phyloP scores from a whole-genome alignment of 2,329 filamentous ascomycete species.

The Colletotrichum theobromicola region DNA sequence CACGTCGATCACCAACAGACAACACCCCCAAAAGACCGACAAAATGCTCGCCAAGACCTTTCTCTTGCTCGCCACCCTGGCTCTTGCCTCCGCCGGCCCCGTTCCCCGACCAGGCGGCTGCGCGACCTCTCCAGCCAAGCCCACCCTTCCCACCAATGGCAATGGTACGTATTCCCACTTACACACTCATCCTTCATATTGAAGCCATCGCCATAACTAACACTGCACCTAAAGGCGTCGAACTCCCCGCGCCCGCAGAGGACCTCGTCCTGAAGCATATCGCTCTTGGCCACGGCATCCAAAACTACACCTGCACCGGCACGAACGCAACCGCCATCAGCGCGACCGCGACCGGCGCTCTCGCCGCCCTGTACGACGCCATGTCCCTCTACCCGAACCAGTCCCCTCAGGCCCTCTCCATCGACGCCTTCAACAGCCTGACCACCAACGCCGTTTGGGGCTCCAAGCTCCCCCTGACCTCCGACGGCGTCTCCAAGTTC shows the following conservation, averaged over 20 bases:
- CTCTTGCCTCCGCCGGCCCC: slow-evolving; percentile 35
- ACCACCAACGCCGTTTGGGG: slow-evolving; percentile 44
- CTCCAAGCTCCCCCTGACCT: slow-evolving; percentile 53
- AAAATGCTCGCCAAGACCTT: slow-evolving; percentile 33
- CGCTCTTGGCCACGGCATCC: slow-evolving; percentile 67
- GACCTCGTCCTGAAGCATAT: slow-evolving; percentile 55
- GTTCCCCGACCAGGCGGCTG: slow-evolving; percentile 23
- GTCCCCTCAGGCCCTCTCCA: slow-evolving; percentile 38
- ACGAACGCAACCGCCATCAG: slow-evolving; percentile 55
- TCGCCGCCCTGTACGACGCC: slow-evolving; percentile 66
- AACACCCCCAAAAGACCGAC: background rate
- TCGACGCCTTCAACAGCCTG: slow-evolving; percentile 44
- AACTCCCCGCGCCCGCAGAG: slow-evolving; percentile 49
- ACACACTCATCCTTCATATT: background rate
- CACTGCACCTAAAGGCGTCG: slow-evolving; percentile 32
- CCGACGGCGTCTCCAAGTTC: slow-evolving; percentile 38
- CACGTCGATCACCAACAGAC: background rate
- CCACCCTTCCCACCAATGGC: slow-evolving; percentile 44
- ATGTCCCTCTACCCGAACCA: slow-evolving; percentile 55
- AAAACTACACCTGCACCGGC: slow-evolving; percentile 69
- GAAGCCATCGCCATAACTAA: slow-evolving; percentile 17
- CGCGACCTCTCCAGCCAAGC: slow-evolving; percentile 23
- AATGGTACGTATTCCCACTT: slow-evolving; percentile 34
- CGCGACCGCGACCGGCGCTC: slow-evolving; percentile 60
- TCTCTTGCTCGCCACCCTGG: slow-evolving; percentile 37